These are phyloP conservation scores for Yamadazyma blattariae DNA, from an alignment of 1,139 yeast genomes.

Conservation along the genomic window DNA sequence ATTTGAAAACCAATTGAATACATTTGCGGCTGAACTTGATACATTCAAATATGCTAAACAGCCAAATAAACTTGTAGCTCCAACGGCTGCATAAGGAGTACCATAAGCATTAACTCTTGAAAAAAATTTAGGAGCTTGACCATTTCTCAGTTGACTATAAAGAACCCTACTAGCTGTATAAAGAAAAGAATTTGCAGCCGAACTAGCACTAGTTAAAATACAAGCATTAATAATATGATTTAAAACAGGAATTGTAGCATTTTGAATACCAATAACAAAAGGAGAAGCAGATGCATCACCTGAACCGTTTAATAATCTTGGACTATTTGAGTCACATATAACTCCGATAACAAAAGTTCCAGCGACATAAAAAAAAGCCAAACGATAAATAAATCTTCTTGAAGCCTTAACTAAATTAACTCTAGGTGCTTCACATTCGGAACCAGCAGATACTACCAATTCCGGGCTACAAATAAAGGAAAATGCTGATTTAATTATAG, in stretches of 20 bases:
- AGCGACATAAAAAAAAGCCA: slow-evolving; percentile 44
- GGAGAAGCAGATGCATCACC: slow-evolving; percentile 49
- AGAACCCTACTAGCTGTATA: slow-evolving; percentile 70
- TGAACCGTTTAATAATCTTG: slow-evolving; percentile 30
- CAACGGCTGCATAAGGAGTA: slow-evolving; percentile 56
- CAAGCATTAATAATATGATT: slow-evolving; percentile 69
- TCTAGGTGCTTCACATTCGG: slow-evolving; percentile 46
- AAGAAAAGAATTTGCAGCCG: slow-evolving; percentile 72
- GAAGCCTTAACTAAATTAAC: slow-evolving; percentile 46
- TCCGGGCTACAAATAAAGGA: slow-evolving; percentile 42
- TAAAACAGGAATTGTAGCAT: slow-evolving; percentile 58
- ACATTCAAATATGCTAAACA: slow-evolving; percentile 62
- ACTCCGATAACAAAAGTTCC: slow-evolving; percentile 50
- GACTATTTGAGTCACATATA: slow-evolving; percentile 35
- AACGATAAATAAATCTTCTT: slow-evolving; percentile 43
- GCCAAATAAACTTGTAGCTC: slow-evolving; percentile 27
- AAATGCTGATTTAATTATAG: slow-evolving; percentile 39
- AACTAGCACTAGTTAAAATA: slow-evolving; percentile 64
- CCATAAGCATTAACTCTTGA: slow-evolving; percentile 62
- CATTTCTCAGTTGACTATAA: slow-evolving; percentile 60
- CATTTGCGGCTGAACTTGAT: slow-evolving; percentile 49
- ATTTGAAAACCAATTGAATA: slow-evolving; percentile 68
- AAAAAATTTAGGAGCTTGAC: slow-evolving; percentile 58
- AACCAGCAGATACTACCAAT: slow-evolving; percentile 36
- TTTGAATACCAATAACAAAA: slow-evolving; percentile 49